Conservation (phyloP, 495 filamentous ascomycete genomes). For the Amniculicola lignicola region DNA sequence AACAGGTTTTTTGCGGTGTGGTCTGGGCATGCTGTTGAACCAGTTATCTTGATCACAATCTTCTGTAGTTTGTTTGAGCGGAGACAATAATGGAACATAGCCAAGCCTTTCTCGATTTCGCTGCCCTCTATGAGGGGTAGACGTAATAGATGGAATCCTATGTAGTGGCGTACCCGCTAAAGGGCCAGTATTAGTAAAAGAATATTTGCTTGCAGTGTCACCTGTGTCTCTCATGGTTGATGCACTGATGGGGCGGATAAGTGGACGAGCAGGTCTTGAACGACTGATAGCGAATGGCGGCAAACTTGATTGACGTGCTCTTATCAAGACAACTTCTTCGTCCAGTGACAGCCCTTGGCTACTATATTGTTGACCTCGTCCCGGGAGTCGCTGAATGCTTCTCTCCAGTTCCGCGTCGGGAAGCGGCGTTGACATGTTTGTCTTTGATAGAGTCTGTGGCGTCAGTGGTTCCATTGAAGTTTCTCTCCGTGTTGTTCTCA, state of each 20-base stretch:
- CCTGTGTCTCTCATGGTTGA: neutral
- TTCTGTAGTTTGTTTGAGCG: neutral
- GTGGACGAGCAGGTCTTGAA: neutral
- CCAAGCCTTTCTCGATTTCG: neutral
- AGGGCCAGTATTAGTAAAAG: neutral
- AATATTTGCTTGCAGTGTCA: neutral
- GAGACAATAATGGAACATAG: neutral
- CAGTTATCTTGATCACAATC: neutral
- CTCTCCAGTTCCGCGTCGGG: neutral
- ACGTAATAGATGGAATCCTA: neutral
- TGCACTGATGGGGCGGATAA: neutral
- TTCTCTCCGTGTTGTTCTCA: neutral
- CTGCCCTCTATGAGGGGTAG: neutral
- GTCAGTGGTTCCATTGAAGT: slow-evolving; percentile 5
- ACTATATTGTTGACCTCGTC: neutral
- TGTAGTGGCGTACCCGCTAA: neutral
- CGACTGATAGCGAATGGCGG: neutral
- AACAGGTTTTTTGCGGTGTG: neutral
- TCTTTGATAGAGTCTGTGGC: slow-evolving; percentile 4
- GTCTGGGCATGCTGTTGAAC: neutral
- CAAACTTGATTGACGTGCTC: neutral
- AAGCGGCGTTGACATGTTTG: neutral
- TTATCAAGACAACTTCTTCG: neutral
- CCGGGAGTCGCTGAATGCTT: slow-evolving; percentile 2
- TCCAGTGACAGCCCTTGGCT: neutral